Evolutionary conservation across 2,329 filamentous ascomycete species (phyloP).

Genomic region (Nannizziopsis barbatae): DNA sequence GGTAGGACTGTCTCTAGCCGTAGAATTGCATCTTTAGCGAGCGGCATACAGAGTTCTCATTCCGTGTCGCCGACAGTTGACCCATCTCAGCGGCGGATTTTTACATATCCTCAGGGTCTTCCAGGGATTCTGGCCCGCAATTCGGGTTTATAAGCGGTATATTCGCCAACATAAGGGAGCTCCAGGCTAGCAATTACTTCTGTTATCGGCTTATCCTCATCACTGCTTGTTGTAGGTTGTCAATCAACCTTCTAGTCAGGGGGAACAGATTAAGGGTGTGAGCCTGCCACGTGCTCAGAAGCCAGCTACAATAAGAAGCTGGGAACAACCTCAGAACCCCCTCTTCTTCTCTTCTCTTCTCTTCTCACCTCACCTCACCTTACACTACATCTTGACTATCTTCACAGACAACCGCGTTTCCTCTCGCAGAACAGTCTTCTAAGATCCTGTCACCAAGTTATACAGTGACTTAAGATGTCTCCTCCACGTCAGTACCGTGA

Average conservation of each 20-base stretch:
- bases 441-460: too few species aligned
- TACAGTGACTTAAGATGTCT: neutral
- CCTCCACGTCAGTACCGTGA: neutral
- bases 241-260: neutral
- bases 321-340: too few species aligned
- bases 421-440: neutral
- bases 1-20: too few species aligned
- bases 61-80: neutral
- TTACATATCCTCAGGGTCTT: constrained; percentile 4
- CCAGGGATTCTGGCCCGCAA: neutral
- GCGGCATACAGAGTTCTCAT: too few species aligned
- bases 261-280: constrained; percentile 5
- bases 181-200: neutral
- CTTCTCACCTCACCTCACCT: neutral
- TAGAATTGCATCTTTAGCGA: too few species aligned
- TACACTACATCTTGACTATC: neutral
- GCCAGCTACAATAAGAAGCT: constrained; percentile 3
- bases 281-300: constrained; percentile 4
- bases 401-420: neutral
- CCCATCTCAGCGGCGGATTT: neutral
- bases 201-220: neutral
- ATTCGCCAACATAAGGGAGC: neutral
- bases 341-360: neutral
- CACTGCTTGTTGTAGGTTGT: neutral
- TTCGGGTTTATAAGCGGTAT: neutral